Evolutionary conservation across 2,329 filamentous ascomycete genomes (phyloP), one percentile per base, ranked within the genome.

Genomic region (Orbilia oligospora): DNA sequence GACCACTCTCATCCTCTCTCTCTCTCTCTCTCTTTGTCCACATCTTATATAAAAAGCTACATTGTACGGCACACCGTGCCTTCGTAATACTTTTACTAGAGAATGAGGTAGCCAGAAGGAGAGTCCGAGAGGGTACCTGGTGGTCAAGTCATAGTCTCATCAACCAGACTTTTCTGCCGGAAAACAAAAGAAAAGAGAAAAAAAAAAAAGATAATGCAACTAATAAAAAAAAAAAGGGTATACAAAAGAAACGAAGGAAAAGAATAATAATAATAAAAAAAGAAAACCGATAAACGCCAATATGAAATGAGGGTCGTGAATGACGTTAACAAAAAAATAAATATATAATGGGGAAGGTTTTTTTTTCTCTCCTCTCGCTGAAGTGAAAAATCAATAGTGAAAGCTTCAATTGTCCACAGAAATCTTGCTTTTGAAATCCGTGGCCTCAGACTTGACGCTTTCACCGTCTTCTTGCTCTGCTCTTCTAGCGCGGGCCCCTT

Each of bases 401-500:
- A 24, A 30, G 10, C 46, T 18, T 61, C 41, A 63, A 33, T 66
- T 56, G 4, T 48, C 36, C n/a, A 36, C 38, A 36, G 53, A 58
- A 30, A 36, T 20, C 30, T 70, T 79, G 33, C 56, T 65, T 49
- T 79, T 79, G 30, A 38, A 38, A 18, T 69, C 70, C 8, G 70
- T 51, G 5, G 56, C 76, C 27, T 73, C 71, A 12, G 56, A 51
- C 56, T 75, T 79, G 41, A 75, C 46, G 20, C 61, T 70, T 44
- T 79, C 71, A 12, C 71, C 63, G 10, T 75, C 63, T 38, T 76
- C 80, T 38, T 80, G 80, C 55, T 81, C 80, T 16, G 76, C 81
- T 69, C 77, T 75, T 71, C 86, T 83, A 14, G 83, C 85, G 80
- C 86, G 88, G 1, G 90, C 90, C 0, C 89, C 89, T 56, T 90